Evolutionary conservation across 306 rosid genomes (phyloP), one percentile per base, ranked within the genome.

Genomic region (Hippophae rhamnoides): DNA sequence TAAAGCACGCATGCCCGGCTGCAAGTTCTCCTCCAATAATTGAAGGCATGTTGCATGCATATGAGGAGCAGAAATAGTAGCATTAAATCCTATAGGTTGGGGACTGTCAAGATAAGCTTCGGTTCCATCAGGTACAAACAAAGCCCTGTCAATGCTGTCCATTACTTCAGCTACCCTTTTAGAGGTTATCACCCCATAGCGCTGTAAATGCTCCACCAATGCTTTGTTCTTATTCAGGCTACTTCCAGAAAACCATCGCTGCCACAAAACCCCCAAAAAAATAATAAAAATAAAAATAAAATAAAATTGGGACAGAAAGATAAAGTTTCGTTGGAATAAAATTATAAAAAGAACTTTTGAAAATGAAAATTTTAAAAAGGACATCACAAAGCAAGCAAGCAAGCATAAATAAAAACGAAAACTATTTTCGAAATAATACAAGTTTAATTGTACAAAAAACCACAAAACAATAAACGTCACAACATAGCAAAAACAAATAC

Each of bases 21-120:
- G 90, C 86, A 93, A 78, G 57, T 88, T 70, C 55, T 82, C 58
- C 75, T 85, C 95, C 66, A 93, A 75, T 78, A 93, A 76, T 63
- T 88, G 89, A 72, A 93, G 95, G 84, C 99, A 93, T 10, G 71
- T 68, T 38, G 95, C 99, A 56, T 93, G 99, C 99, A 93, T 93
- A 61, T 93, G 99, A 13, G 99, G 99, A 7, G 99, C 99, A 68
- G 99, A 93, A 61, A 93, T 93, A 46, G 99, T 93, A 67, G 78
- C 99, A 72, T 93, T 93, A 64, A 81, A 84, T 56, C 99, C 95
- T 49, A 93, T 88, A 0, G 84, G 47, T 89, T 88, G 58, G 47
- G 99, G 97, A 56, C 84, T 81, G 72, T 93, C 99, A 5, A 70
- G 80, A 73, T 93, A 93, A 47, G 97, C 76, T 10, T 82, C 76